These are phyloP conservation scores for Agrostemma githago DNA, from an alignment of 148 eudicot genomes.

Conservation along the genomic window DNA sequence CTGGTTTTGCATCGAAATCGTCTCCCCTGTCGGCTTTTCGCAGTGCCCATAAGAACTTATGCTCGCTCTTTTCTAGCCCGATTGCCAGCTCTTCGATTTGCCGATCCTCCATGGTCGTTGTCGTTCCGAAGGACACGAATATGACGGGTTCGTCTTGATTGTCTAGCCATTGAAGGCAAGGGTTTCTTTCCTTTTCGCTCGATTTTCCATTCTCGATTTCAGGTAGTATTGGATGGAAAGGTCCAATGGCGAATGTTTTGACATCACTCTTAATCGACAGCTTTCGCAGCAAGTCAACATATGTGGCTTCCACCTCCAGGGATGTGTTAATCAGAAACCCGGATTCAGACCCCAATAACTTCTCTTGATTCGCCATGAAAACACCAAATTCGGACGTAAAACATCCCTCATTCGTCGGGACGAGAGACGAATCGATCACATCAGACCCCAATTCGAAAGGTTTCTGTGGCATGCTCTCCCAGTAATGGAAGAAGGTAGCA, in stretches of 20 bases:
- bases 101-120: neutral
- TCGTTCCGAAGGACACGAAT: constrained; percentile 1
- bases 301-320: neutral
- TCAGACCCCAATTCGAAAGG: constrained; percentile 5
- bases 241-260: neutral
- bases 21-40: constrained; percentile 10
- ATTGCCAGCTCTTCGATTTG: constrained; percentile 8
- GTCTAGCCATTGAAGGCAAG: constrained; percentile 16
- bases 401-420: neutral
- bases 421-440: neutral
- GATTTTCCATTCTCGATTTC: neutral
- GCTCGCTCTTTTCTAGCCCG: constrained; percentile 7
- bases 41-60: constrained; percentile 11
- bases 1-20: neutral
- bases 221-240: neutral
- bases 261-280: neutral
- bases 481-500: neutral
- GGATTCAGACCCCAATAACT: neutral
- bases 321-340: constrained; percentile 3
- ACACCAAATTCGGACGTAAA: neutral
- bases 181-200: neutral
- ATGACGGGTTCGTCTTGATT: constrained; percentile 6
- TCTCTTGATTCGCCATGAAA: neutral
- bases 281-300: neutral
- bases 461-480: neutral